Evolutionary conservation across 805 yeast genomes (phyloP), one percentile per base, ranked within the genome.

Genomic region (Candida stauntonica): DNA sequence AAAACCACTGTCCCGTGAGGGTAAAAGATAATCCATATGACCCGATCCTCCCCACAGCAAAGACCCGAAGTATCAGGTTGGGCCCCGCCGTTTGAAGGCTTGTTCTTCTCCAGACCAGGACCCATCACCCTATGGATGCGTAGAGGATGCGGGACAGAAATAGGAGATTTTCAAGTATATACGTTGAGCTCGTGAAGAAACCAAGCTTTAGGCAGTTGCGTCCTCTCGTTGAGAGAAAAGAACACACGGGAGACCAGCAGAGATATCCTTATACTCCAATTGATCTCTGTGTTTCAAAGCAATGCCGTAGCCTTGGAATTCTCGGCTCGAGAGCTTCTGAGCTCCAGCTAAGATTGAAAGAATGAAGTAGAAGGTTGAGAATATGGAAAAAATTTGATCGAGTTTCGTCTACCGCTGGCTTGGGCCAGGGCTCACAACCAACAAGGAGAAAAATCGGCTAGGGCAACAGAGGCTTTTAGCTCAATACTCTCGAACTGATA

Each of bases 41-140:
- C 78, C 69, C 73, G 79, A 70, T 72, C 78, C 69, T 52, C 49
- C 47, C 57, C 62, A 63, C 51, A 30, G 36, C 26, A 17, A 54
- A 34, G 38, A 27, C 41, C 50, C 55, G 39, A 38, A 30, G 48
- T 44, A 39, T 40, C 46, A 45, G 43, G 33, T 33, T 18, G 33
- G 37, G 28, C 36, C 36, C 15, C 26, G 24, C 33, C 21, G 40
- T 36, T 44, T 35, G 42, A 40, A 38, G 66, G 81, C 81, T 75
- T 73, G 46, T 34, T 77, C 73, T 77, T 66, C 82, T 76, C 82
- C 81, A 60, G 66, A 59, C 68, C 49, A 76, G 79, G 67, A 76
- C 80, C 81, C 80, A 67, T 53, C 45, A 62, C 61, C 68, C 78
- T 62, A 74, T 64, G 54, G 72, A 48, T 48, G 62, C 39, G 51